Percentiles rank a stretch among this genome's conserved stretches.
These are phyloP conservation scores for Solanum lycopersicoides DNA, from an alignment of 257 asterid species.

Conservation along the genomic window DNA sequence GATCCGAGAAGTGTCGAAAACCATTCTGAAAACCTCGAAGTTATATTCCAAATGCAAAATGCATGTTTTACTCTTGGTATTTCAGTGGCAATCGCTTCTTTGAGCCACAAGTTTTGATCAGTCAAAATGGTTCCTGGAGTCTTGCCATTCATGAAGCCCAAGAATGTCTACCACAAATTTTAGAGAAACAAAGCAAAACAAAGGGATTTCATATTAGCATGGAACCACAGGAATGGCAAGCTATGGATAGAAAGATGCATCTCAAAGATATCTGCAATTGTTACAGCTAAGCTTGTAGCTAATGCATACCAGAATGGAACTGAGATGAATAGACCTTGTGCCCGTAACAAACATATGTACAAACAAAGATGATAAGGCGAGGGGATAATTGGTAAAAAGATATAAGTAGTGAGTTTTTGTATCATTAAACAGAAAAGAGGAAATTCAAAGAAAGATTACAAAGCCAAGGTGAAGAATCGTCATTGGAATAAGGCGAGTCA, in stretches of 20 bases:
- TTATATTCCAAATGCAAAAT: slow-evolving; percentile 92
- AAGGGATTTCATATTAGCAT: background rate
- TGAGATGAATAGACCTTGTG: background rate
- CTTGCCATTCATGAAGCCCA: slow-evolving; percentile 85
- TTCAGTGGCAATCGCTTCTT: slow-evolving; percentile 84
- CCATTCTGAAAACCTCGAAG: slow-evolving; percentile 91
- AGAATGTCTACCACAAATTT: slow-evolving; percentile 44
- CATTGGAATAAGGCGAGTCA: background rate
- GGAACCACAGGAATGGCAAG: background rate
- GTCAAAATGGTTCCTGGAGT: slow-evolving; percentile 88
- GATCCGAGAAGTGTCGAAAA: slow-evolving; percentile 81
- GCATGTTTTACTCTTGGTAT: slow-evolving; percentile 88
- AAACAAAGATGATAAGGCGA: background rate
- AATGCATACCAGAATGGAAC: background rate
- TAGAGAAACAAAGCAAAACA: background rate
- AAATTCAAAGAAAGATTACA: background rate
- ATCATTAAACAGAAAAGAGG: background rate
- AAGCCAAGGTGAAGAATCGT: background rate
- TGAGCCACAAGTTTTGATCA: slow-evolving; percentile 85
- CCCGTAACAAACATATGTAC: background rate
- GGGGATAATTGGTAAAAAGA: background rate
- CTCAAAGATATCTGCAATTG: background rate
- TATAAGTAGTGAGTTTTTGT: background rate
- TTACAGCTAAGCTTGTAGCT: background rate
- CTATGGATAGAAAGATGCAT: background rate